Conservation (phyloP, 495 filamentous ascomycete species). For the Penicillium herquei region DNA sequence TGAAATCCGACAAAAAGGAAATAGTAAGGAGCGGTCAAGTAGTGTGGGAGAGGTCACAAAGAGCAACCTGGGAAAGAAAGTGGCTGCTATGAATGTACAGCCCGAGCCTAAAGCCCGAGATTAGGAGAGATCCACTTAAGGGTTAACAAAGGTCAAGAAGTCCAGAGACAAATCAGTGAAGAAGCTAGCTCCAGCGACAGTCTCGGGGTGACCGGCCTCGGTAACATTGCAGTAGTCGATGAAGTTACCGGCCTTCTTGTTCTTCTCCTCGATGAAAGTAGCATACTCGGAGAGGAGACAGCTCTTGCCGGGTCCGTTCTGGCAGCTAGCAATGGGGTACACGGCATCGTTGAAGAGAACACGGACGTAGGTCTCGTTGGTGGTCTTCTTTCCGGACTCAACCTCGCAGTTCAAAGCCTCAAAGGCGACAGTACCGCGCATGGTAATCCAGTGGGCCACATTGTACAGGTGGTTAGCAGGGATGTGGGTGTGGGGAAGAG, state of each 20-base stretch:
- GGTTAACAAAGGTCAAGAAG: slow-evolving; percentile 32
- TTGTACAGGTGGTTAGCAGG: slow-evolving; percentile 21
- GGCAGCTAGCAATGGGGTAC: slow-evolving; percentile 48
- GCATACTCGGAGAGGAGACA: slow-evolving; percentile 47
- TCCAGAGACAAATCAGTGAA: slow-evolving; percentile 42
- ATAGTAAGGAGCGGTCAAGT: no score
- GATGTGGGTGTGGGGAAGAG: slow-evolving; percentile 39
- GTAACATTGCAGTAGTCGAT: slow-evolving; percentile 45
- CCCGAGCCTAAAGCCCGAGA: no score
- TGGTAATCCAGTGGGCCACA: slow-evolving; percentile 45
- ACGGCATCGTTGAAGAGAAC: slow-evolving; percentile 55
- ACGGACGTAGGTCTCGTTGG: slow-evolving; percentile 36
- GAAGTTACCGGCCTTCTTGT: slow-evolving; percentile 41
- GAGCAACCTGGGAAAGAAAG: no score
- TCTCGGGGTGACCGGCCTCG: slow-evolving; percentile 20
- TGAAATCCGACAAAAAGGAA: no score
- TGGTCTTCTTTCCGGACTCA: slow-evolving; percentile 5
- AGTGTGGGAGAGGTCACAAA: no score
- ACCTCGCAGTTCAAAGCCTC: slow-evolving; percentile 45
- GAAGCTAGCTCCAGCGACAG: slow-evolving; percentile 42
- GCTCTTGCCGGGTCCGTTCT: slow-evolving; percentile 44
- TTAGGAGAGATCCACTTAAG: slow-evolving; percentile 1
- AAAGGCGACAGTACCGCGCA: slow-evolving; percentile 56
- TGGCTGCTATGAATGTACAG: no score
- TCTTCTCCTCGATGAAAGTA: slow-evolving; percentile 39